Evolutionary conservation across 345 rosid species (phyloP).

Genomic region (Turritis glabra): DNA sequence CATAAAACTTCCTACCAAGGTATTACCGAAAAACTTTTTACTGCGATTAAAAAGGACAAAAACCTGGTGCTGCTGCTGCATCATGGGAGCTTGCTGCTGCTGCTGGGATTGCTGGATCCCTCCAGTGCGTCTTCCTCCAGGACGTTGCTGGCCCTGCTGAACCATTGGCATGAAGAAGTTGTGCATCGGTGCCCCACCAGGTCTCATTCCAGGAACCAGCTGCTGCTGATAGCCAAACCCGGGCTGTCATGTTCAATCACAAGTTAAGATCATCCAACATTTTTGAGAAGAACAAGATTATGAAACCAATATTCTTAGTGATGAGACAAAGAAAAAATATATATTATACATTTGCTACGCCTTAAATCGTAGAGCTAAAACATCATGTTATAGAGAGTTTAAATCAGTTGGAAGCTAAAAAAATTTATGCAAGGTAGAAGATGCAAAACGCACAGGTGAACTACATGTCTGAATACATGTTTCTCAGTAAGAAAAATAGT

Average conservation of each 20-base stretch:
- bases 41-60: neutral
- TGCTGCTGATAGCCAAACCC: slow-evolving; percentile 96
- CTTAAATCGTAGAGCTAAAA: neutral
- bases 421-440: neutral
- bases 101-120: slow-evolving; percentile 75
- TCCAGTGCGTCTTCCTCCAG: slow-evolving; percentile 72
- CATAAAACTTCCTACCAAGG: neutral
- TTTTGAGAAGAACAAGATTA: neutral
- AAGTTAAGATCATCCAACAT: neutral
- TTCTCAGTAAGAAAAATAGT: slow-evolving; percentile 68
- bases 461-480: neutral
- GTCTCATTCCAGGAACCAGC: slow-evolving; percentile 92
- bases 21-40: neutral
- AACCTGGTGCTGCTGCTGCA: slow-evolving; percentile 76
- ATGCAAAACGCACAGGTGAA: neutral
- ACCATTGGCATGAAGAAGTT: slow-evolving; percentile 92
- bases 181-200: slow-evolving; percentile 69
- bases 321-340: neutral
- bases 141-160: slow-evolving; percentile 90
- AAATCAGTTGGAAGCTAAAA: neutral
- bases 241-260: slow-evolving; percentile 48
- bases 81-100: slow-evolving; percentile 76
- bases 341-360: neutral
- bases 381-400: neutral
- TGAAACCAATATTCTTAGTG: neutral